Evolutionary conservation across 108 stramenopile genomes (phyloP), one percentile per base, ranked within the genome.

Genomic region (Stephanodiscus minutulus): DNA sequence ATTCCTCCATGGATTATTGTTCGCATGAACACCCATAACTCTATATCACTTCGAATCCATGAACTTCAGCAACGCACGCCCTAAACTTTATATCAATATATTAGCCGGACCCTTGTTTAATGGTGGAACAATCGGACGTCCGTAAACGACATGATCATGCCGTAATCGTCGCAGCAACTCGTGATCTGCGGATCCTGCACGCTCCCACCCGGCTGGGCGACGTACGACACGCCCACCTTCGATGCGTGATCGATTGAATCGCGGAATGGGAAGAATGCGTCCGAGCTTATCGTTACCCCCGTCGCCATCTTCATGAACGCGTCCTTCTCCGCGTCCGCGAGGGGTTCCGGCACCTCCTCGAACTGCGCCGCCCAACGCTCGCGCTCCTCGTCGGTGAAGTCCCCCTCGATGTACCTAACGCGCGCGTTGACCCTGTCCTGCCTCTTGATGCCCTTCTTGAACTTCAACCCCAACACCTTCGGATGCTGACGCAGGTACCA

Each of bases 201-300:
- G 64, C 87, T 91, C 27, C 99, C 99, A 22, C 99, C 99, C 20
- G 99, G 96, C 79, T 99, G 99, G 11, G 91, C 97, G 2, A 99
- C 92, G 85, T 61, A 94, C 13, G 84, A 87, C 17, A 98, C 98
- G 29, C 99, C 99, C 58, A 96, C 76, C 89, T 96, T 97, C 73
- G 95, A 92, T 27, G 97, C 97, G 74, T 96, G 96, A 85, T 99
- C 99, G 78, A 99, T 98, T 24, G 92, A 93, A 84, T 99, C 99
- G 43, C 98, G 88, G 84, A 99, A 99, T 7, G 99, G 99, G 84
- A 98, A 99, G 89, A 99, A 99, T 25, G 99, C 99, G 73, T 99
- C 99, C 43, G 92, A 94, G 43, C 91, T 88, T 54, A 98, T 88
- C 39, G 85, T 83, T 22, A 99, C 90, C 4, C 97, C 98, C 12